A percentile compares a stretch with the other conserved stretches of the same genome.
Conservation (phyloP, 1,284 basidiomycete species). For the Ceratobasidium papillatum region DNA sequence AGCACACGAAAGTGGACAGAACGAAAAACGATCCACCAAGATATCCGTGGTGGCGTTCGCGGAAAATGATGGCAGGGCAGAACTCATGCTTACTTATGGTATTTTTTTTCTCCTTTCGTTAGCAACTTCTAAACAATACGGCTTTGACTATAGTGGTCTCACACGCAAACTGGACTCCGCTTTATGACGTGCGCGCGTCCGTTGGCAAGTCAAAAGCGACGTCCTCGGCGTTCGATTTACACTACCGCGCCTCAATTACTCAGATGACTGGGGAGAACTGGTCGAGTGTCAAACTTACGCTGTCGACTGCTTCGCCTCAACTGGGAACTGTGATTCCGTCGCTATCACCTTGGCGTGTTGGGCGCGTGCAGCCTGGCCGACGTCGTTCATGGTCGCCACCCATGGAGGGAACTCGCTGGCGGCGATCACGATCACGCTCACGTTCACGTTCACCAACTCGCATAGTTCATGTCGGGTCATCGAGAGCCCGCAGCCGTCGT, state of each 20-base stretch:
- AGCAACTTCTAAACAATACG: background rate
- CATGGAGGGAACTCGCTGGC: background rate
- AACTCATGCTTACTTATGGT: constrained; percentile 44
- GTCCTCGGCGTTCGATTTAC: constrained; percentile 42
- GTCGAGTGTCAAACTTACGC: constrained; percentile 45
- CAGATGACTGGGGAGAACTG: constrained; percentile 48
- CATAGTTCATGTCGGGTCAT: constrained; percentile 3
- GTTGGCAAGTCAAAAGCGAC: constrained; percentile 45
- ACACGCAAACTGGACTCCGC: constrained; percentile 47
- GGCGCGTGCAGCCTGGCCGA: background rate
- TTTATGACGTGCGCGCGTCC: constrained; percentile 48
- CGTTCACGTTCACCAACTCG: constrained; percentile 10
- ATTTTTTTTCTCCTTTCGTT: constrained; percentile 11
- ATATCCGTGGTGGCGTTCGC: constrained; percentile 44
- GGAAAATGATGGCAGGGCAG: constrained; percentile 42
- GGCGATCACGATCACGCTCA: background rate
- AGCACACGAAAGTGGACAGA: constrained; percentile 21
- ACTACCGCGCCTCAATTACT: constrained; percentile 47
- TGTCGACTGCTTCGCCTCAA: constrained; percentile 47
- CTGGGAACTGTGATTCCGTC: constrained; percentile 45
- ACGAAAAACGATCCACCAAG: constrained; percentile 42
- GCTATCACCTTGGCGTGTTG: constrained; percentile 27
- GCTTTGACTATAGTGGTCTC: constrained; percentile 43
- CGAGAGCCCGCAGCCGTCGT: background rate
- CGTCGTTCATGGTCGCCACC: background rate